Evolutionary conservation across 805 yeast species (phyloP).

Genomic region (Lipomyces lipofer): DNA sequence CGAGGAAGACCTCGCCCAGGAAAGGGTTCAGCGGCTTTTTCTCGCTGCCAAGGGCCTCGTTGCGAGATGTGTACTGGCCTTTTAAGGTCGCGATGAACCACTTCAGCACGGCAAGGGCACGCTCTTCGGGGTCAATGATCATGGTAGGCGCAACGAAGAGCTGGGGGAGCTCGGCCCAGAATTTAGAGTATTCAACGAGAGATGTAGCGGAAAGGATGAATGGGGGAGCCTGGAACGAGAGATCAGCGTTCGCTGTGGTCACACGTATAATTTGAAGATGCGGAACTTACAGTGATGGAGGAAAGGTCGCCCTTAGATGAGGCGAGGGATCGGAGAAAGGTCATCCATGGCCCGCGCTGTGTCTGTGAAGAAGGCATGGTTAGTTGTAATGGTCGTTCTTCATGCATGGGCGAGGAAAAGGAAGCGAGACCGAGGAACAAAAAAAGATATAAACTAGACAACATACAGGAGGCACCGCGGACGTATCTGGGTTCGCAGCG

Average conservation of each 20-base stretch:
- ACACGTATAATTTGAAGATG: neutral
- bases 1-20: slow-evolving; percentile 90
- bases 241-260: too few relatives aligned
- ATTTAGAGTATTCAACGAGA: slow-evolving; percentile 85
- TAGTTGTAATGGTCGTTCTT: too few relatives aligned
- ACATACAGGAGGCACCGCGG: too few relatives aligned
- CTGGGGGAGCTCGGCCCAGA: slow-evolving; percentile 87
- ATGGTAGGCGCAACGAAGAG: slow-evolving; percentile 68
- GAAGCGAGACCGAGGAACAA: too few relatives aligned
- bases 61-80: slow-evolving; percentile 91
- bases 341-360: slow-evolving; percentile 69
- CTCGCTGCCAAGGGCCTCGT: slow-evolving; percentile 89
- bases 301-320: slow-evolving; percentile 92
- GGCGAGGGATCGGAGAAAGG: slow-evolving; percentile 86
- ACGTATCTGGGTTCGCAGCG: too few relatives aligned
- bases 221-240: slow-evolving; percentile 85
- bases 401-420: too few relatives aligned
- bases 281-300: slow-evolving; percentile 57
- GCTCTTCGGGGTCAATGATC: slow-evolving; percentile 50
- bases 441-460: too few relatives aligned
- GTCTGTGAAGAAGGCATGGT: too few relatives aligned
- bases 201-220: slow-evolving; percentile 91
- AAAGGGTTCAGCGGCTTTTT: slow-evolving; percentile 97
- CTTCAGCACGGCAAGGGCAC: slow-evolving; percentile 78
- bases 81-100: slow-evolving; percentile 92